Conservation (phyloP, 2,329 filamentous ascomycete genomes). For the Neospermospora avenae region DNA sequence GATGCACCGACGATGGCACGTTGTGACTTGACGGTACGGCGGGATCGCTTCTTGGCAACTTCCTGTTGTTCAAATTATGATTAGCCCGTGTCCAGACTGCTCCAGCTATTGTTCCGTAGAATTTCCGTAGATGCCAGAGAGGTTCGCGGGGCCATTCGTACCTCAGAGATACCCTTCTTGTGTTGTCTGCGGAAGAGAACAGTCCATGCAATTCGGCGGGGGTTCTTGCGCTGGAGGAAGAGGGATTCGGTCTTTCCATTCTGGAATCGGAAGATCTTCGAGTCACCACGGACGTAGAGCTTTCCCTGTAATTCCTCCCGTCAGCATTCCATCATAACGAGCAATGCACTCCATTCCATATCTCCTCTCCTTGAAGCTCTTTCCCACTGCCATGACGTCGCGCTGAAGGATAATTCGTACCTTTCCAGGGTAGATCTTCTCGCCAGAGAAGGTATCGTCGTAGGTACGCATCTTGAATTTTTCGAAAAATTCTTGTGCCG, state of each 20-base stretch:
- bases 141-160: constrained; percentile 49
- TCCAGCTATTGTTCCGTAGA: not conserved
- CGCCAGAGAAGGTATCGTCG: constrained; percentile 74
- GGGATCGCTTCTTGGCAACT: constrained; percentile 99
- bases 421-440: constrained; percentile 80
- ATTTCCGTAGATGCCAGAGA: not conserved
- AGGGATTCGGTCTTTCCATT: constrained; percentile 99
- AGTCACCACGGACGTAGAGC: constrained; percentile 99
- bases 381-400: constrained; percentile 21
- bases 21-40: constrained; percentile 97
- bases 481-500: constrained; percentile 26
- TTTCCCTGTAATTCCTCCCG: constrained; percentile 68
- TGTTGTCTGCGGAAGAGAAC: constrained; percentile 97
- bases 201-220: constrained; percentile 98
- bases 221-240: constrained; percentile 99
- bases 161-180: constrained; percentile 99
- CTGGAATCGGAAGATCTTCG: constrained; percentile 99
- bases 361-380: constrained; percentile 8
- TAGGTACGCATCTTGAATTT: constrained; percentile 47
- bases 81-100: constrained; percentile 18
- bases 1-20: constrained; percentile 98
- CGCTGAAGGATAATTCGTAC: constrained; percentile 45
- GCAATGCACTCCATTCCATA: constrained; percentile 6
- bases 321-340: constrained; percentile 28
- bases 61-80: constrained; percentile 61